Evolutionary conservation across 768 basidiomycete genomes (phyloP).

Genomic region (Galerina marginata): DNA sequence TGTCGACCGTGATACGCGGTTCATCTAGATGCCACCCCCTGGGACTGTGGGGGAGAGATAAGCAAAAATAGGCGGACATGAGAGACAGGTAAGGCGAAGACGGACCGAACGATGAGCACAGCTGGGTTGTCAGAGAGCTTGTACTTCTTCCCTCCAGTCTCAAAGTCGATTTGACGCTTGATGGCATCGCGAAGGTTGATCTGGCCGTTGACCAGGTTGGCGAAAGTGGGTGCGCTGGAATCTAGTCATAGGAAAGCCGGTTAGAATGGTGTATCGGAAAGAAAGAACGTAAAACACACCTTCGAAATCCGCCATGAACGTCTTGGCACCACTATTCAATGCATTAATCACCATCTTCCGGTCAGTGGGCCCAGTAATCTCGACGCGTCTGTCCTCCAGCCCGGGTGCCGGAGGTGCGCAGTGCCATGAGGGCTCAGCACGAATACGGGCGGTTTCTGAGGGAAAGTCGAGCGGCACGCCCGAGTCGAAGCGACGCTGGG

Average conservation of each 20-base stretch:
- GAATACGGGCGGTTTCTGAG: slow-evolving; percentile 86
- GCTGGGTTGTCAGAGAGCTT: slow-evolving; percentile 89
- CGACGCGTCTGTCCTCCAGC: slow-evolving; percentile 92
- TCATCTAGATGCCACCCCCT: slow-evolving; percentile 99
- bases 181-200: slow-evolving; percentile 93
- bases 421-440: slow-evolving; percentile 88
- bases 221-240: slow-evolving; percentile 91
- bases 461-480: slow-evolving; percentile 86
- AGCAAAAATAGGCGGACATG: slow-evolving; percentile 19
- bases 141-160: slow-evolving; percentile 86
- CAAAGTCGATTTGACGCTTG: slow-evolving; percentile 88
- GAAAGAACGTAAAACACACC: slow-evolving; percentile 50
- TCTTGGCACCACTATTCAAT: slow-evolving; percentile 92
- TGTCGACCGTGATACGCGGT: slow-evolving; percentile 89
- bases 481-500: slow-evolving; percentile 79
- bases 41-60: slow-evolving; percentile 57
- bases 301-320: slow-evolving; percentile 99
- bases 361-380: slow-evolving; percentile 98
- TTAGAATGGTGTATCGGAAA: not conserved
- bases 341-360: slow-evolving; percentile 99
- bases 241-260: slow-evolving; percentile 52
- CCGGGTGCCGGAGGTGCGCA: slow-evolving; percentile 93
- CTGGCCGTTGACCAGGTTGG: slow-evolving; percentile 92
- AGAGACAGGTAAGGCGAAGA: slow-evolving; percentile 13
- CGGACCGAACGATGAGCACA: slow-evolving; percentile 87